Evolutionary conservation across 2,329 filamentous ascomycete species (phyloP).

Genomic region (Pestalotiopsis sp.): DNA sequence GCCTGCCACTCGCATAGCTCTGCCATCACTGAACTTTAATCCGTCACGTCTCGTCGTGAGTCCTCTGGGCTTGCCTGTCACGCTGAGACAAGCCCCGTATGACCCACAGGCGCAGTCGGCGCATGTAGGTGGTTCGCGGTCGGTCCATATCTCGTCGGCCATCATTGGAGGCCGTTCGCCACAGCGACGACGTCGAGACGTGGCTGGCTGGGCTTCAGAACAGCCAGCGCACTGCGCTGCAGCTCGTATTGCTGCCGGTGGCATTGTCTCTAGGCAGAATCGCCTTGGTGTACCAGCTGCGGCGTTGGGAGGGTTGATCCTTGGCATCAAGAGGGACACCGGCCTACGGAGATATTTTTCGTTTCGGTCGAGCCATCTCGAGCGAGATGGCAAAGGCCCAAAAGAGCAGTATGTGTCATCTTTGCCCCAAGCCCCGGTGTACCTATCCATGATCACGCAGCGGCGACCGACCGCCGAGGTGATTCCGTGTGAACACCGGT

Average conservation of each 20-base stretch:
- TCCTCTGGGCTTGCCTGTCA: background rate
- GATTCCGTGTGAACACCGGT: too few relatives aligned
- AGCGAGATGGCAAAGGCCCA: constrained; percentile 3
- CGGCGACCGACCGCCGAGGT: too few relatives aligned
- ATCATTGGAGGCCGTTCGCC: background rate
- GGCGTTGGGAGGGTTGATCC: background rate
- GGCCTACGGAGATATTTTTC: constrained; percentile 9
- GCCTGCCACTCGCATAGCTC: background rate
- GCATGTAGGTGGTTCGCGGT: too few relatives aligned
- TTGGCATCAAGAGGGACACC: background rate
- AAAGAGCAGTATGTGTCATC: constrained; percentile 10
- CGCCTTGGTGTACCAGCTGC: background rate
- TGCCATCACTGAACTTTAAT: constrained; percentile 8
- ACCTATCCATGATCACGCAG: background rate
- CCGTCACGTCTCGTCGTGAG: background rate
- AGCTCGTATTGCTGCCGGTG: background rate
- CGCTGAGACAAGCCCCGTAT: background rate
- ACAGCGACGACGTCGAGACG: background rate
- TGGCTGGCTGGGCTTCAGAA: background rate
- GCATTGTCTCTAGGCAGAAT: background rate
- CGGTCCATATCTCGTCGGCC: background rate
- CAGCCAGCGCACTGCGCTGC: background rate
- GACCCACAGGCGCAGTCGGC: background rate
- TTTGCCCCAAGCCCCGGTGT: background rate
- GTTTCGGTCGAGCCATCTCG: background rate